phyloP scores from a whole-genome alignment of 352 stramenopile genomes.

The Phytopythium oedochilum region DNA sequence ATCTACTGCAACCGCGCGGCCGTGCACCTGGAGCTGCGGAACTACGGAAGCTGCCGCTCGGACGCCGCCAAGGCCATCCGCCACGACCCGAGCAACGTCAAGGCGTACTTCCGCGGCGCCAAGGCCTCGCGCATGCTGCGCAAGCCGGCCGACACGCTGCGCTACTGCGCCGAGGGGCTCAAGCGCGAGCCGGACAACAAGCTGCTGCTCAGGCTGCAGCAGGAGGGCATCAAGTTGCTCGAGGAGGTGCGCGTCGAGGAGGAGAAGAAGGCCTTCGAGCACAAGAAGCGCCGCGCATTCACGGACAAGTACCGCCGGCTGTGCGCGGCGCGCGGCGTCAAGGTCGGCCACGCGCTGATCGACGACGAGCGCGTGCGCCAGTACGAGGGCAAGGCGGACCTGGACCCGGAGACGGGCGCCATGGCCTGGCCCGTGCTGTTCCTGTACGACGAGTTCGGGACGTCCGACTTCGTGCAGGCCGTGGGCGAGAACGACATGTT shows the following conservation, averaged over 20 bases:
- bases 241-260: constrained; percentile 60
- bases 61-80: constrained; percentile 71
- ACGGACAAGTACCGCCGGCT: constrained; percentile 80
- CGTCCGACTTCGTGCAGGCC: constrained; percentile 78
- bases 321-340: constrained; percentile 52
- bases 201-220: constrained; percentile 60
- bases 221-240: constrained; percentile 49
- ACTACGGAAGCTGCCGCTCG: constrained; percentile 81
- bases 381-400: constrained; percentile 77
- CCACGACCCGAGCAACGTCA: constrained; percentile 69
- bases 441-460: constrained; percentile 82
- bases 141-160: constrained; percentile 72
- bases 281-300: constrained; percentile 57
- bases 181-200: constrained; percentile 78
- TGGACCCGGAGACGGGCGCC: constrained; percentile 49
- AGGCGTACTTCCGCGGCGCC: constrained; percentile 81
- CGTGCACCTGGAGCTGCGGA: constrained; percentile 80
- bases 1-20: constrained; percentile 81
- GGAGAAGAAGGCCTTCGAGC: constrained; percentile 59
- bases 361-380: constrained; percentile 77
- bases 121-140: constrained; percentile 81
- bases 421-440: constrained; percentile 85
- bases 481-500: constrained; percentile 78
- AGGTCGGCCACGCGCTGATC: constrained; percentile 70
- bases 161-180: constrained; percentile 75